phyloP scores from a whole-genome alignment of 148 eudicot species.

The Silene conica region DNA sequence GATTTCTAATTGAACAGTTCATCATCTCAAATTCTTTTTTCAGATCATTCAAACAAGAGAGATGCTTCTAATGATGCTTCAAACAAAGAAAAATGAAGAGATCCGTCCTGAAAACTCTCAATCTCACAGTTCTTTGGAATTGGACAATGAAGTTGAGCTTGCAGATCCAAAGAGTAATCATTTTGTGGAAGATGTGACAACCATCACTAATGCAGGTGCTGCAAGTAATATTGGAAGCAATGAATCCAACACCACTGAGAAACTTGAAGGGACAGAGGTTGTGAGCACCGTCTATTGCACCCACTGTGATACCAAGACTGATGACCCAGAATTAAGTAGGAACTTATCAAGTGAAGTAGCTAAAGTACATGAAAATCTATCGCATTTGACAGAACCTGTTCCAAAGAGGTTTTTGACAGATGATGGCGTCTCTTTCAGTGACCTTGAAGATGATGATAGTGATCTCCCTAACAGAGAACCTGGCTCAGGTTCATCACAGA shows the following conservation, averaged over 20 bases:
- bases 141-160: conserved; percentile 10
- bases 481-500: conserved; percentile 22
- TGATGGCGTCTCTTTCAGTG: conserved; percentile 69
- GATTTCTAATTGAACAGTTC: not conserved
- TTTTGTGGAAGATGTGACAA: conserved; percentile 10
- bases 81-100: conserved; percentile 30
- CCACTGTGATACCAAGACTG: conserved; percentile 9
- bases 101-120: conserved; percentile 29
- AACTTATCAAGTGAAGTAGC: not conserved
- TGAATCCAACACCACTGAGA: conserved; percentile 6
- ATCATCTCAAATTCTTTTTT: conserved; percentile 15
- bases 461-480: conserved; percentile 31
- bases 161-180: conserved; percentile 10
- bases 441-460: conserved; percentile 58
- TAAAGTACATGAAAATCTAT: conserved; percentile 13
- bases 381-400: conserved; percentile 18
- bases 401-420: conserved; percentile 32
- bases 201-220: conserved; percentile 11
- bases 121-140: conserved; percentile 16
- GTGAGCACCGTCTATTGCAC: not conserved
- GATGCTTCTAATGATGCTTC: conserved; percentile 41
- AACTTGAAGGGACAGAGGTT: conserved; percentile 4
- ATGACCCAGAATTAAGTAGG: not conserved
- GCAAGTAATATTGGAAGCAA: conserved; percentile 19
- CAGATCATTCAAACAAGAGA: conserved; percentile 57